Evolutionary conservation across 768 basidiomycete species (phyloP), one percentile per base, ranked within the genome.

Genomic region (Tricholoma flavovirens): DNA sequence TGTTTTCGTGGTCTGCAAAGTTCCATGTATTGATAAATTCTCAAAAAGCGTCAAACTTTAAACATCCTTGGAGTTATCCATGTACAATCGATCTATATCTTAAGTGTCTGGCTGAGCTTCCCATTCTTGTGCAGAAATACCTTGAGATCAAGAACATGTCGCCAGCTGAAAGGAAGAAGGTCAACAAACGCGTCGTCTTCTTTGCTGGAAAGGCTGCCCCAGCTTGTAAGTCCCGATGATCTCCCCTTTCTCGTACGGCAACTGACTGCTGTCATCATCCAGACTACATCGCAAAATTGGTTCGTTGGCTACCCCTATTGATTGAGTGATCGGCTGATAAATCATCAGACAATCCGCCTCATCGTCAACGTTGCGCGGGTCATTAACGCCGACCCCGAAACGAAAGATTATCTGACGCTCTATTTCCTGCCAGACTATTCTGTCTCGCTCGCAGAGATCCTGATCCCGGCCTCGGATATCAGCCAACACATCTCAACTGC

Each of bases 151-250:
- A 98, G 75, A 77, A 70, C 30, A 83, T 96, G 84, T 77, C 78
- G 2, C 81, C 89, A 0, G 86, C 72, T 26, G 85, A 97, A 68
- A 82, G 89, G 65, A 88, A 88, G 76, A 90, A 89, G 68, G 81
- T 88, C 60, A 84, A 82, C 62, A 88, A 84, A n/a, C 82, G 85
- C 52, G 93, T 93, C 17, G 88, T 93, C n/a, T 90, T 99, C 78
- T 98, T 99, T 60, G 96, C 93, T 30, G 96, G 97, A 60, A 98
- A 98, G 70, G 94, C 96, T 53, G 96, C 96, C 0, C 96, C 96
- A 36, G 95, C 86, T 56, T 93, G 87, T 88, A 67, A 66, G 86
- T 36, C 74, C 10, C 8, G 1, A 22, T 43, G 12, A 6, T 46
- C 4, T 11, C 21, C 12, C 17, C 5, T n/a, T 17, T 6, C 19